Evolutionary conservation across 2,329 filamentous ascomycete genomes (phyloP).

Genomic region (Aspergillus tamarii): DNA sequence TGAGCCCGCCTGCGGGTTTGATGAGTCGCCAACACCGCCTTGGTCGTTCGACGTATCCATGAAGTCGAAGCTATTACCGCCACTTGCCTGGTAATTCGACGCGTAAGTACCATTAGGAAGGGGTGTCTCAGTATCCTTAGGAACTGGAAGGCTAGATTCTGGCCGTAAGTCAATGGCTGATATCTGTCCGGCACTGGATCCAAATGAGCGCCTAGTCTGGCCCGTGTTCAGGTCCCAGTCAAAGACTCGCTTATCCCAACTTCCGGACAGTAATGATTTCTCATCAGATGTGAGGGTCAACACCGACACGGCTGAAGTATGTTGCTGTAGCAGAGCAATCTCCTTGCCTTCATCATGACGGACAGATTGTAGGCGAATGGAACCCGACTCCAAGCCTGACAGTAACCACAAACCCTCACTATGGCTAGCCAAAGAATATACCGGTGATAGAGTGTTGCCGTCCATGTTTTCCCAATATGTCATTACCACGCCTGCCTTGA

Average conservation of each 20-base stretch:
- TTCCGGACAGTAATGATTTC: conserved; percentile 82
- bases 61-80: conserved; percentile 57
- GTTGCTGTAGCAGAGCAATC: conserved; percentile 77
- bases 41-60: conserved; percentile 43
- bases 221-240: conserved; percentile 96
- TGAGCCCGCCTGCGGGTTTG: conserved; percentile 63
- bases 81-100: conserved; percentile 70
- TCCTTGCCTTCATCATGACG: conserved; percentile 93
- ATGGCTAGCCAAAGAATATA: conserved; percentile 92
- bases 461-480: conserved; percentile 99
- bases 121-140: conserved; percentile 64
- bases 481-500: conserved; percentile 90
- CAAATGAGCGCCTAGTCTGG: conserved; percentile 73
- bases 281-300: conserved; percentile 82
- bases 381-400: conserved; percentile 85
- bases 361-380: conserved; percentile 90
- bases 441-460: conserved; percentile 72
- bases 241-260: conserved; percentile 92
- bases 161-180: conserved; percentile 86
- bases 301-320: conserved; percentile 90
- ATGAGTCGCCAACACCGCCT: conserved; percentile 43
- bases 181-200: conserved; percentile 79
- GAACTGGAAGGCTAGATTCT: conserved; percentile 72
- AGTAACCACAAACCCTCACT: conserved; percentile 89
- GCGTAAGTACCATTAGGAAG: conserved; percentile 69